Evolutionary conservation across 805 yeast genomes (phyloP).

Genomic region (Starmera quercuum): DNA sequence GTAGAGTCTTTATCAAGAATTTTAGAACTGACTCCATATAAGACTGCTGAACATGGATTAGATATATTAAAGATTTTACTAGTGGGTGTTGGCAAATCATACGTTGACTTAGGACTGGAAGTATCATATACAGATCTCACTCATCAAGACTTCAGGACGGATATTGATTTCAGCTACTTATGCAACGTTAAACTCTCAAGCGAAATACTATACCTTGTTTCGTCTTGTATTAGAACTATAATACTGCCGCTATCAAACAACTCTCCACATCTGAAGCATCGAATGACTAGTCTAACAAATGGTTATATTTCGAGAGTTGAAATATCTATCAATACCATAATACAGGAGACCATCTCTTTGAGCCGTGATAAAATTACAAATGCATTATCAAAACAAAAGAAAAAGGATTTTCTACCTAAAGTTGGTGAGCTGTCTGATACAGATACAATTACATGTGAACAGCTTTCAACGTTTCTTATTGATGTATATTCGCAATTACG

Average conservation of each 20-base stretch:
- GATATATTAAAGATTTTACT: slow-evolving; percentile 63
- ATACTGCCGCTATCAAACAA: slow-evolving; percentile 67
- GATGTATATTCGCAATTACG: slow-evolving; percentile 32
- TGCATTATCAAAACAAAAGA: slow-evolving; percentile 59
- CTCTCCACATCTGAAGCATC: slow-evolving; percentile 46
- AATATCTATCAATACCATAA: slow-evolving; percentile 52
- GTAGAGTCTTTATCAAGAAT: slow-evolving; percentile 75
- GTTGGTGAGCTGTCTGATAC: slow-evolving; percentile 39
- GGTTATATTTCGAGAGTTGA: slow-evolving; percentile 55
- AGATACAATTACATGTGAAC: slow-evolving; percentile 66
- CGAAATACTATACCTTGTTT: slow-evolving; percentile 55
- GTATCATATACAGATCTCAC: slow-evolving; percentile 45
- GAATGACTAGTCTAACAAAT: slow-evolving; percentile 57
- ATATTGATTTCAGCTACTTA: slow-evolving; percentile 39
- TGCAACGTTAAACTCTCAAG: slow-evolving; percentile 43
- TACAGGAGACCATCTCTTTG: slow-evolving; percentile 50
- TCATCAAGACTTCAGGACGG: slow-evolving; percentile 25
- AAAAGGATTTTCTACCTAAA: slow-evolving; percentile 56
- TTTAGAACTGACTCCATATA: slow-evolving; percentile 62
- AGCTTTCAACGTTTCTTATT: slow-evolving; percentile 45
- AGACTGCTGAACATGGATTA: slow-evolving; percentile 51
- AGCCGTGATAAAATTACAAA: slow-evolving; percentile 42
- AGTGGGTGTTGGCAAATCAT: slow-evolving; percentile 63
- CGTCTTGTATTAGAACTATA: slow-evolving; percentile 67
- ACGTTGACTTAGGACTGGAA: slow-evolving; percentile 70